phyloP scores from a whole-genome alignment of 2,329 filamentous ascomycete species.

The Sclerotinia trifoliorum region DNA sequence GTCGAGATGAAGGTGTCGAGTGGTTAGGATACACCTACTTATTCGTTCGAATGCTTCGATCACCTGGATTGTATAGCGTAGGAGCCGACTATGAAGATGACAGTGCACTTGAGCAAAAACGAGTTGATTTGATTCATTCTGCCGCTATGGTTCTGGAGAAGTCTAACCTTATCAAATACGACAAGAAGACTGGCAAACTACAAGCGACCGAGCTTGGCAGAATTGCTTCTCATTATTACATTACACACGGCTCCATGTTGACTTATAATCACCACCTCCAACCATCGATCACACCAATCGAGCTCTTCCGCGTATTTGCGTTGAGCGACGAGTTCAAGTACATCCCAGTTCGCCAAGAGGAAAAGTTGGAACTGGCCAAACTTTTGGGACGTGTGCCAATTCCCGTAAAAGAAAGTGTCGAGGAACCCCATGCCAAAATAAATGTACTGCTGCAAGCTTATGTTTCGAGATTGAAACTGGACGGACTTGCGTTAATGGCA shows the following conservation, averaged over 20 bases:
- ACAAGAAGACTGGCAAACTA: conserved; percentile 85
- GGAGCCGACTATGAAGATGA: conserved; percentile 95
- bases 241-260: conserved; percentile 92
- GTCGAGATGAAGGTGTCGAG: conserved; percentile 93
- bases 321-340: conserved; percentile 98
- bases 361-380: conserved; percentile 94
- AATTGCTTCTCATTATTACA: conserved; percentile 98
- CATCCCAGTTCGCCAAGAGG: conserved; percentile 94
- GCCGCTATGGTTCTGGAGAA: conserved; percentile 85
- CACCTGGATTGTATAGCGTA: conserved; percentile 91
- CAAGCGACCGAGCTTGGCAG: conserved; percentile 92
- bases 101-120: conserved; percentile 86
- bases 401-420: conserved; percentile 95
- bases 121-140: conserved; percentile 95
- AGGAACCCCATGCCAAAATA: conserved; percentile 96
- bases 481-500: conserved; percentile 93
- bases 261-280: conserved; percentile 96
- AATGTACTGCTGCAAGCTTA: conserved; percentile 96
- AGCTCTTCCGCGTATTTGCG: conserved; percentile 94
- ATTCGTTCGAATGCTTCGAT: conserved; percentile 95
- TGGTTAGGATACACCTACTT: conserved; percentile 99
- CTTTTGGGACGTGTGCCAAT: conserved; percentile 86
- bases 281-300: conserved; percentile 87
- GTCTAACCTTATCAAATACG: conserved; percentile 88
- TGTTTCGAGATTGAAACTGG: conserved; percentile 90